phyloP scores from a whole-genome alignment of 192 early-diverging fungal species.

The Coemansia sp. region DNA sequence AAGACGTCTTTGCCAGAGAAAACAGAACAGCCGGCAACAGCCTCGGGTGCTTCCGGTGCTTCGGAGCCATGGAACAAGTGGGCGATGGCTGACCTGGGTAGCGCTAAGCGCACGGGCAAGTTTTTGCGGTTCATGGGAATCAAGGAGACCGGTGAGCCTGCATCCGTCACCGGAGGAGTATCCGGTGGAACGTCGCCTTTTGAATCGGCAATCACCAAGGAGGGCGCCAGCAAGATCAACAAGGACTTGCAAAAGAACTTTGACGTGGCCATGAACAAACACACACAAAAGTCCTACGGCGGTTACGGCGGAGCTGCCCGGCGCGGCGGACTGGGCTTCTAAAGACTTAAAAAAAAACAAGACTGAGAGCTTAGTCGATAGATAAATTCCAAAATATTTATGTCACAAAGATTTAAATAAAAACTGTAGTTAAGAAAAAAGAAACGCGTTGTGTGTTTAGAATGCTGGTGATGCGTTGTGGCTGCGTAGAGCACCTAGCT shows the following conservation, averaged over 20 bases:
- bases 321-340: constrained; percentile 44
- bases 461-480: constrained; percentile 43
- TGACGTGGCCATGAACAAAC: constrained; percentile 24
- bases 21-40: neutral
- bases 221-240: constrained; percentile 21
- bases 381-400: constrained; percentile 12
- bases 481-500: constrained; percentile 39
- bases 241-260: constrained; percentile 48
- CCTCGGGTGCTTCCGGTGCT: neutral
- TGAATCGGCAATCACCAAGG: constrained; percentile 43
- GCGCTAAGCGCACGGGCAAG: constrained; percentile 41
- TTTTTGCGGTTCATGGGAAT: constrained; percentile 49
- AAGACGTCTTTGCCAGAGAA: constrained; percentile 1
- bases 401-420: neutral
- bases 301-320: constrained; percentile 4
- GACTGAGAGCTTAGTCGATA: neutral
- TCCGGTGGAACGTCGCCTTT: constrained; percentile 22
- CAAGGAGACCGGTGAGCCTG: neutral
- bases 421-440: constrained; percentile 1
- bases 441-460: neutral
- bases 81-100: constrained; percentile 33
- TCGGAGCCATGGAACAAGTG: constrained; percentile 49
- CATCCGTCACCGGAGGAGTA: neutral
- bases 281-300: constrained; percentile 19
- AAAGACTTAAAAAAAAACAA: constrained; percentile 1